Evolutionary conservation across 768 basidiomycete species (phyloP).

Genomic region (Mycena maculata): DNA sequence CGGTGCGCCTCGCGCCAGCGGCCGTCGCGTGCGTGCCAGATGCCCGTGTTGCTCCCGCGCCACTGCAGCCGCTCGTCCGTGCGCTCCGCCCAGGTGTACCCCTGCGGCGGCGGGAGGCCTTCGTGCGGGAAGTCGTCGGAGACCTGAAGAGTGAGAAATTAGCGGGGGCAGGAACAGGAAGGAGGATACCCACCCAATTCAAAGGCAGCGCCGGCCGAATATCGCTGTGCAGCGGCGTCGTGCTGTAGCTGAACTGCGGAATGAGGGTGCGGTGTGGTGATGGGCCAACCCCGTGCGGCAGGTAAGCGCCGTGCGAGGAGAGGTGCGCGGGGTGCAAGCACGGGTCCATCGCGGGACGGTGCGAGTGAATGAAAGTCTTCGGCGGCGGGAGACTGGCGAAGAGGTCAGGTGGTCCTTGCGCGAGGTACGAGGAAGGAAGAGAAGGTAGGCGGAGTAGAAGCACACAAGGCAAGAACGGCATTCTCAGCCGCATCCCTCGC

Average conservation of each 20-base stretch:
- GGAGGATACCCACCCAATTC: slow-evolving; percentile 50
- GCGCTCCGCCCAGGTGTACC: slow-evolving; percentile 69
- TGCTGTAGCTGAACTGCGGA: slow-evolving; percentile 64
- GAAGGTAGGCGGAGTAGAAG: neutral
- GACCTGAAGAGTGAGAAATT: slow-evolving; percentile 4
- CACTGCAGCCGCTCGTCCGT: slow-evolving; percentile 68
- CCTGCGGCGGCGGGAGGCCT: slow-evolving; percentile 28
- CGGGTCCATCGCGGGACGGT: slow-evolving; percentile 58
- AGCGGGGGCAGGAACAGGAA: neutral
- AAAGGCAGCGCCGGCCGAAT: slow-evolving; percentile 59
- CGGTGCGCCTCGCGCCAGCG: slow-evolving; percentile 63
- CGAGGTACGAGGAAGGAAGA: neutral
- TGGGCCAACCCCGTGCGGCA: slow-evolving; percentile 61
- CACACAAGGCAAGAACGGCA: no score
- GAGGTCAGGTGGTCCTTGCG: neutral
- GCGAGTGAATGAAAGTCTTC: slow-evolving; percentile 61
- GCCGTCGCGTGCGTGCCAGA: slow-evolving; percentile 51
- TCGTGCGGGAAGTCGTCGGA: slow-evolving; percentile 34
- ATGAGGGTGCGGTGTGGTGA: slow-evolving; percentile 52
- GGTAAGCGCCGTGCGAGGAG: slow-evolving; percentile 61
- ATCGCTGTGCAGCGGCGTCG: slow-evolving; percentile 63
- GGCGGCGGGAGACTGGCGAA: neutral
- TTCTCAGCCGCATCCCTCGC: no score
- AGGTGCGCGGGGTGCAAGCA: slow-evolving; percentile 56
- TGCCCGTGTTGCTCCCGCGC: slow-evolving; percentile 82